These are phyloP conservation scores for Ceratocystis eucalypticola DNA, from an alignment of 2,329 filamentous ascomycete genomes.

Conservation along the genomic window DNA sequence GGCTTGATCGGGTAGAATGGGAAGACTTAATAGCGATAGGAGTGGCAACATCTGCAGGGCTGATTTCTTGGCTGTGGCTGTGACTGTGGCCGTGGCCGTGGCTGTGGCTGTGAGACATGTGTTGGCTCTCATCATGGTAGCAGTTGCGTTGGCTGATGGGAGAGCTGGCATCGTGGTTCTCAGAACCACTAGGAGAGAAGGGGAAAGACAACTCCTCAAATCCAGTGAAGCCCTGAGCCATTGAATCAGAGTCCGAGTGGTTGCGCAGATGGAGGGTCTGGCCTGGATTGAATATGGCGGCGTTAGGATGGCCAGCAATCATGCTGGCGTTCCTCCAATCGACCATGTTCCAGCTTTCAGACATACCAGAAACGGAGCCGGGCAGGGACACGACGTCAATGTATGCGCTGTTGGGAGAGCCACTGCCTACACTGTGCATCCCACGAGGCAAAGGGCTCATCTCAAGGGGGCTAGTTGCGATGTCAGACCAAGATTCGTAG, in stretches of 20 bases:
- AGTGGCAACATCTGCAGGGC: slow-evolving; percentile 47
- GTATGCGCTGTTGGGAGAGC: slow-evolving; percentile 42
- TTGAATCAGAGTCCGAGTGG: slow-evolving; percentile 53
- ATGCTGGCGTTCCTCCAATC: slow-evolving; percentile 39
- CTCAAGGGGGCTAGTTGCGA: slow-evolving; percentile 44
- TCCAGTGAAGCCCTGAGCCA: slow-evolving; percentile 61
- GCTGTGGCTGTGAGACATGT: slow-evolving; percentile 39
- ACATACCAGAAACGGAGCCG: slow-evolving; percentile 43
- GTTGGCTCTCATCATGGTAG: slow-evolving; percentile 34
- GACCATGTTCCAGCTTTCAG: slow-evolving; percentile 70
- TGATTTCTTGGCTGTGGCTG: slow-evolving; percentile 42
- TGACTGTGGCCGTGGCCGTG: slow-evolving; percentile 35
- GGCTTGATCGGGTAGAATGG: slow-evolving; percentile 35
- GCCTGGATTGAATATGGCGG: slow-evolving; percentile 78
- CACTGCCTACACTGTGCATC: slow-evolving; percentile 33
- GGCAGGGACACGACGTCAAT: slow-evolving; percentile 74
- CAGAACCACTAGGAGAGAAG: slow-evolving; percentile 50
- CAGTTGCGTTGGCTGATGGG: slow-evolving; percentile 44
- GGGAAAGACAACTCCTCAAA: slow-evolving; percentile 63
- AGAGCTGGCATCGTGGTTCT: slow-evolving; percentile 47
- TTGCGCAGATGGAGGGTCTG: slow-evolving; percentile 82
- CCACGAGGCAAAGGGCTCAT: slow-evolving; percentile 34
- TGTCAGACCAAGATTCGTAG: slow-evolving; percentile 68
- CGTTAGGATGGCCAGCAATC: slow-evolving; percentile 29
- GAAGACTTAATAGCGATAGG: slow-evolving; percentile 55